These are phyloP conservation scores for Ambrosia trifida DNA, from an alignment of 129 eudicot genomes.

Conservation along the genomic window DNA sequence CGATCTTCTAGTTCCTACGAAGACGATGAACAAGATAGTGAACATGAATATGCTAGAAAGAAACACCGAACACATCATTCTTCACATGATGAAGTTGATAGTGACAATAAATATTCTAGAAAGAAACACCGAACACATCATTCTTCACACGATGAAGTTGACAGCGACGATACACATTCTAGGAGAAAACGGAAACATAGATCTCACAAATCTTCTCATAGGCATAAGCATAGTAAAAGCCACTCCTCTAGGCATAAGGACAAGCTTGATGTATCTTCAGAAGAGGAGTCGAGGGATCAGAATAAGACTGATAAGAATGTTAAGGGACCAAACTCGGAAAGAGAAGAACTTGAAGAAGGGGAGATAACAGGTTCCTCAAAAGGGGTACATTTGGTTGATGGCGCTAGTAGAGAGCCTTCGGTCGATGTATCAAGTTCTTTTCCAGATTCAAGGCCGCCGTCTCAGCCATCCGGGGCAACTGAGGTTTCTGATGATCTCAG, in stretches of 20 bases:
- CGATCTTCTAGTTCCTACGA: conserved; percentile 40
- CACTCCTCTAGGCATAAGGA: conserved; percentile 45
- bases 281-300: conserved; percentile 33
- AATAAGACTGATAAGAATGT: conserved; percentile 27
- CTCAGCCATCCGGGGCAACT: conserved; percentile 53
- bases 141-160: conserved; percentile 43
- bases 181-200: conserved; percentile 50
- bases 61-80: conserved; percentile 47
- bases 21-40: conserved; percentile 35
- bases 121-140: conserved; percentile 53
- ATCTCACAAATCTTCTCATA: conserved; percentile 50
- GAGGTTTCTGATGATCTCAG: conserved; percentile 83
- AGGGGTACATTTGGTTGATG: conserved; percentile 29
- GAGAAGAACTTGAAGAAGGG: conserved; percentile 74
- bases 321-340: conserved; percentile 37
- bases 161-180: conserved; percentile 33
- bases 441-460: conserved; percentile 41
- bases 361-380: conserved; percentile 57
- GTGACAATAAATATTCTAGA: conserved; percentile 37
- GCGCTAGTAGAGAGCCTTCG: conserved; percentile 53
- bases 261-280: conserved; percentile 43
- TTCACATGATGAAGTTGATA: conserved; percentile 42
- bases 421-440: conserved; percentile 44
- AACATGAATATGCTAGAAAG: conserved; percentile 45
- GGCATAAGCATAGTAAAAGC: conserved; percentile 47